These are phyloP conservation scores for Geotrichum candidum DNA, from an alignment of 1,139 yeast genomes.

Conservation along the genomic window DNA sequence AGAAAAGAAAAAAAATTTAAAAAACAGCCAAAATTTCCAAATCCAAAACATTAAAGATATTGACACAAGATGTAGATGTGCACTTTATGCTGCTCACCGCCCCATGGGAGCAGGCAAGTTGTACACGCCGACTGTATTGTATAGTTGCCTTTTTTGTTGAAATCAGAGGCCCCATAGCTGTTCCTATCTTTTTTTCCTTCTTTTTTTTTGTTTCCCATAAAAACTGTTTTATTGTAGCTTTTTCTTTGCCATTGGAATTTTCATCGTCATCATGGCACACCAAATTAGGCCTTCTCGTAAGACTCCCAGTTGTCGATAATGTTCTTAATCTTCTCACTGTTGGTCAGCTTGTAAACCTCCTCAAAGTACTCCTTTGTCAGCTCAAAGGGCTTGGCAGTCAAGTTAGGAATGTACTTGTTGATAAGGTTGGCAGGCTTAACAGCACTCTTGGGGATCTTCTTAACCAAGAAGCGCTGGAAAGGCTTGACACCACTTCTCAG, in stretches of 20 bases:
- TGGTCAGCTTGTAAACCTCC: conserved; percentile 87
- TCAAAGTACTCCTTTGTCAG: conserved; percentile 94
- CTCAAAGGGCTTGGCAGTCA: conserved; percentile 96
- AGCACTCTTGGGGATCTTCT: conserved; percentile 92
- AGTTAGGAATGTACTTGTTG: conserved; percentile 94
- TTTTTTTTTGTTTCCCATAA: not conserved
- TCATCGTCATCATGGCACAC: not conserved
- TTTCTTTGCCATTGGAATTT: not conserved
- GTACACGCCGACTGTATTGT: not conserved
- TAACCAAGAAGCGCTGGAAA: conserved; percentile 92
- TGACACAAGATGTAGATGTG: not conserved
- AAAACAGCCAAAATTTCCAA: not conserved
- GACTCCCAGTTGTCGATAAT: conserved; percentile 94
- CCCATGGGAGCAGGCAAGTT: conserved; percentile 1
- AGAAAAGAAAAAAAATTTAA: not conserved
- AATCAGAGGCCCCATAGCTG: conserved; percentile 6
- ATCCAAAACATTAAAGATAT: not conserved
- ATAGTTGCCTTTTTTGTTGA: not conserved
- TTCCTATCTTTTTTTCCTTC: not conserved
- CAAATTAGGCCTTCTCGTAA: conserved; percentile 40
- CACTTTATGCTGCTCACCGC: not conserved
- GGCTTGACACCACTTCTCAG: conserved; percentile 98
- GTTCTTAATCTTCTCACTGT: conserved; percentile 82
- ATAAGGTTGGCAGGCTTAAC: conserved; percentile 90
- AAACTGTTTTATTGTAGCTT: not conserved